Evolutionary conservation across 2,329 filamentous ascomycete species (phyloP), one percentile per base, ranked within the genome.

Genomic region (Talaromyces verruculosus): DNA sequence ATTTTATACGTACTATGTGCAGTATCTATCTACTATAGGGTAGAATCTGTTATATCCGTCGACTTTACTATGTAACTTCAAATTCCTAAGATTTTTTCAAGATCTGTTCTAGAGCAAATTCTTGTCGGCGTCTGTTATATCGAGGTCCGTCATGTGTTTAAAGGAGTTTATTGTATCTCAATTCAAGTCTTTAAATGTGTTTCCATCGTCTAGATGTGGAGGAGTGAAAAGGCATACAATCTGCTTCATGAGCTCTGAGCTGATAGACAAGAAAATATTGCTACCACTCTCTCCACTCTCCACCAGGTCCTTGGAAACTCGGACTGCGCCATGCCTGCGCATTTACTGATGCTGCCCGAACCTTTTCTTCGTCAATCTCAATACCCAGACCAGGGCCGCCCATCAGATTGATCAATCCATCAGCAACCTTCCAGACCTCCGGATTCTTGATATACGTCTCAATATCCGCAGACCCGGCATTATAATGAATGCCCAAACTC

Each of bases 401-500:
- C 72, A 86, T 80, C 11, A 88, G 76, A 47, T 85, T 79, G 22
- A 92, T 85, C 72, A 88, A 89, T 0, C 90, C 90, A 55, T 86
- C 84, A 17, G 84, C 81, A 5, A 92, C 85, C 47, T 87, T 80
- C 82, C 89, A 91, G 0, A 91, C 85, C 61, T 85, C 83, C 0
- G 86, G 82, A 69, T 91, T 85, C 71, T 84, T 86, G 2, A 88
- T 81, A 72, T 92, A 92, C 30, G 84, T 89, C 72, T 91, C 89
- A 70, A 87, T 82, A 1, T 86, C 83, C 1, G 85, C 87, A 0
- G 83, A 84, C 71, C 84, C 83, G 4, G 78, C 77, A 70, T 93
- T 93, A 73, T 93, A 93, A 74, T 93, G 91, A 70, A 93, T 93
- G 0, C 90, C 91, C 37, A 92, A 72, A 63, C 87, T 89, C 91